Base-by-base conservation (phyloP, 768 basidiomycete genomes). In the Tubosaeta sp. region DNA sequence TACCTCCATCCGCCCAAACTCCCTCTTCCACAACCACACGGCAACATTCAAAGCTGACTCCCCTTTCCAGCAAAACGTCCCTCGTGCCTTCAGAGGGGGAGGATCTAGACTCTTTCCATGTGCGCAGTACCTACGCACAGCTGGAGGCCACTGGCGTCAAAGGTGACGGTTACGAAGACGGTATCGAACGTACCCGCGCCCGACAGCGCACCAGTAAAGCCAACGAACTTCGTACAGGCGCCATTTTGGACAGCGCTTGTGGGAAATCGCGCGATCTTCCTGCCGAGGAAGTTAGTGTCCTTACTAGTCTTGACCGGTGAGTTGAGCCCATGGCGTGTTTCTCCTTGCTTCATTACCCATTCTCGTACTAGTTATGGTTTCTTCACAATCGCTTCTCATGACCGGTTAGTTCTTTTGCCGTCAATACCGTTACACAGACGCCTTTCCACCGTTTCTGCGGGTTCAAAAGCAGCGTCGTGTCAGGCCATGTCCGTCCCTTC, bases 81-180 rank as follows among this genome's bases (percentile, higher is more conserved):
- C 74, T 87, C 16, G 79, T 79, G 1, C 87, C 84, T 1, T 86
- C 86, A 6, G 85, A 85, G 59, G 86, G 86, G 26, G 91, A 93
- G 67, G 91, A 93, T 60, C 64, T 82, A 51, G 91, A 93, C 65
- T 80, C 86, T 7, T 88, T 88, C 60, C 85, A 90, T 67, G 87
- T 95, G 7, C 81, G 91, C 37, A 85, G 78, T 54, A 91, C 90
- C 1, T 95, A 97, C 65, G 95, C 94, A 0, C 81, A 89, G 56
- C 77, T 98, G n/a, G 92, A 97, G 45, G 72, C 80, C 10, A 80
- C 80, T 39, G 95, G 95, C n/a, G 95, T 97, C 34, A 88, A 83
- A 64, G 94, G 95, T 3, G 95, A 98, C 65, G 95, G 95, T 0
- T 91, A 85, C 69, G 89, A 92, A 60, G 93, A 95, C 59, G 95